Conservation (phyloP, 805 yeast genomes). For the Saturnispora gosingensis region DNA sequence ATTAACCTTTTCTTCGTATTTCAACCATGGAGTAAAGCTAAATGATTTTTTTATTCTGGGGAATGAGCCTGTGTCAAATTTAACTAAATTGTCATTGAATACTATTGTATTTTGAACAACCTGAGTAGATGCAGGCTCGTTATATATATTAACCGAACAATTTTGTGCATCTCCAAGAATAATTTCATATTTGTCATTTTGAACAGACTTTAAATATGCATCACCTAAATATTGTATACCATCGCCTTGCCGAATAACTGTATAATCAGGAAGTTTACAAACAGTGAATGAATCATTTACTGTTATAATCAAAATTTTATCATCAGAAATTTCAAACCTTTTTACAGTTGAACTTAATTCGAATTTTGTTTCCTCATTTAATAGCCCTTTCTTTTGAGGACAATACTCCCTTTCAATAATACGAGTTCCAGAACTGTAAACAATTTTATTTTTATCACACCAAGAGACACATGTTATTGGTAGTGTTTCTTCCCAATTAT, state of each 20-base stretch:
- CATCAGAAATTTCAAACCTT: neutral
- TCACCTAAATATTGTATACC: conserved; percentile 1
- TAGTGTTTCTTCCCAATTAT: conserved; percentile 14
- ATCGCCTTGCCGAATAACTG: neutral
- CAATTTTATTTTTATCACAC: conserved; percentile 17
- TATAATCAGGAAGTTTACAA: neutral
- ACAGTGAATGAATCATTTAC: conserved; percentile 20
- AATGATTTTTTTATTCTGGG: conserved; percentile 26
- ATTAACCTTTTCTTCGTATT: conserved; percentile 2
- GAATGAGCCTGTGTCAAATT: conserved; percentile 21
- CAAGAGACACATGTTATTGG: conserved; percentile 21
- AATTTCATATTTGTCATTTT: conserved; percentile 13
- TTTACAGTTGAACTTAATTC: neutral
- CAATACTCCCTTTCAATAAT: conserved; percentile 1
- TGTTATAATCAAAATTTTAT: conserved; percentile 21
- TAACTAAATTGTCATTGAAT: conserved; percentile 11
- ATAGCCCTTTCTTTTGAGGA: conserved; percentile 1
- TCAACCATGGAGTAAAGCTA: conserved; percentile 27
- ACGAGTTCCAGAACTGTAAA: conserved; percentile 16
- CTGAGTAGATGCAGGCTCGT: conserved; percentile 9
- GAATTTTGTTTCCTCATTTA: neutral
- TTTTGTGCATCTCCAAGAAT: conserved; percentile 10
- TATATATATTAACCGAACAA: conserved; percentile 13
- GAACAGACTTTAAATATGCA: neutral
- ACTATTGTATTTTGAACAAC: conserved; percentile 10